Conservation (phyloP, 345 rosid genomes). For the Eucalyptus polyanthemos region DNA sequence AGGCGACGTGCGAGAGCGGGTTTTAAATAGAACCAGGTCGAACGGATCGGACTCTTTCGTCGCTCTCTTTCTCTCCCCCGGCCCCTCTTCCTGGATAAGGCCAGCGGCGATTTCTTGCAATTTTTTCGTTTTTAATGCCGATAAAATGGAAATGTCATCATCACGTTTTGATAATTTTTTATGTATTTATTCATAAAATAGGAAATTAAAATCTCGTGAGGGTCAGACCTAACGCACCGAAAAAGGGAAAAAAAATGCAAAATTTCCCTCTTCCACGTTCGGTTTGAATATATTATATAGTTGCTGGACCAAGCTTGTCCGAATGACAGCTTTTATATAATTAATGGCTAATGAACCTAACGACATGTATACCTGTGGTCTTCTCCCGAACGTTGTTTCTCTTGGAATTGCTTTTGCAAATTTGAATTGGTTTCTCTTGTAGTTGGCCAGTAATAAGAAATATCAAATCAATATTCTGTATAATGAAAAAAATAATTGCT, state of each 20-base stretch:
- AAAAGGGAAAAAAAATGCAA: background rate
- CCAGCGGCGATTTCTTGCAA: background rate
- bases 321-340: background rate
- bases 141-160: background rate
- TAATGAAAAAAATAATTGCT: background rate
- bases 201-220: background rate
- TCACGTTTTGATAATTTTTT: background rate
- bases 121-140: background rate
- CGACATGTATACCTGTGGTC: background rate
- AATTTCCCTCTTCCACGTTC: background rate
- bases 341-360: background rate
- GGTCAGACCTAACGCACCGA: background rate
- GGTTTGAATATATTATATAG: background rate
- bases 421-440: background rate
- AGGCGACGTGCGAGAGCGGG: background rate
- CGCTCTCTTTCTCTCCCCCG: background rate
- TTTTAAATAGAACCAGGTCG: background rate
- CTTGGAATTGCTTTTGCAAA: background rate
- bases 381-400: background rate
- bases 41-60: background rate
- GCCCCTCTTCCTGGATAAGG: background rate
- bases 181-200: background rate
- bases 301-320: background rate
- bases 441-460: background rate
- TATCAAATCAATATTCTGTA: background rate